Conservation (phyloP, 164 flowering plant genomes). For the Umbellularia californica region DNA sequence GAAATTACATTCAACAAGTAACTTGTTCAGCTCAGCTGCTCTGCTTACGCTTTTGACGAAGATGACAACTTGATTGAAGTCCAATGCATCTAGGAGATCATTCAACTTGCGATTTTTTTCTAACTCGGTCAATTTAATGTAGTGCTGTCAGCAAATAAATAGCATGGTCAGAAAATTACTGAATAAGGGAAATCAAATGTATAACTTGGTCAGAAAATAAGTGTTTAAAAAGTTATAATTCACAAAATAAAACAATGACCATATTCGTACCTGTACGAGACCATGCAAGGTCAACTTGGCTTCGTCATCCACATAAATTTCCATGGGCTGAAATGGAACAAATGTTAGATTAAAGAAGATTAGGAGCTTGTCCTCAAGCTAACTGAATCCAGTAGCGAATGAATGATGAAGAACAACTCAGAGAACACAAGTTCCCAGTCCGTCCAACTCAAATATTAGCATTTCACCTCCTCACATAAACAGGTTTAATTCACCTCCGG, state of each 20-base stretch:
- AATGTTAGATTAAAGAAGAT: constrained; percentile 62
- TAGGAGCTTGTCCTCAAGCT: constrained; percentile 57
- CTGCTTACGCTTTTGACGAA: constrained; percentile 93
- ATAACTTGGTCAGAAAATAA: not conserved
- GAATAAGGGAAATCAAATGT: not conserved
- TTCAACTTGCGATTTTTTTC: constrained; percentile 97
- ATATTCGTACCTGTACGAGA: constrained; percentile 78
- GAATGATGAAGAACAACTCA: constrained; percentile 39
- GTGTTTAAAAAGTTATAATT: not conserved
- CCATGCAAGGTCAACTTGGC: constrained; percentile 98
- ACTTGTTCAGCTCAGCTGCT: constrained; percentile 93
- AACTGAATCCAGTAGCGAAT: constrained; percentile 62
- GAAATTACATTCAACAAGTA: constrained; percentile 91
- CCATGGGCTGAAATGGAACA: constrained; percentile 98
- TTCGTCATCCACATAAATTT: constrained; percentile 98
- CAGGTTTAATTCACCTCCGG: constrained; percentile 14
- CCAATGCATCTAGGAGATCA: constrained; percentile 97
- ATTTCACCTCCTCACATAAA: constrained; percentile 30
- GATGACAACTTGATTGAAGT: constrained; percentile 97
- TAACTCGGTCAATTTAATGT: constrained; percentile 85
- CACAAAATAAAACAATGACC: not conserved
- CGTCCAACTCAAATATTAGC: constrained; percentile 24
- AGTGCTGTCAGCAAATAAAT: constrained; percentile 53
- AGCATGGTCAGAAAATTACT: not conserved
- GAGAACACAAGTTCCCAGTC: constrained; percentile 28